Evolutionary conservation across 768 basidiomycete genomes (phyloP).

Genomic region (Lentinula aciculospora): DNA sequence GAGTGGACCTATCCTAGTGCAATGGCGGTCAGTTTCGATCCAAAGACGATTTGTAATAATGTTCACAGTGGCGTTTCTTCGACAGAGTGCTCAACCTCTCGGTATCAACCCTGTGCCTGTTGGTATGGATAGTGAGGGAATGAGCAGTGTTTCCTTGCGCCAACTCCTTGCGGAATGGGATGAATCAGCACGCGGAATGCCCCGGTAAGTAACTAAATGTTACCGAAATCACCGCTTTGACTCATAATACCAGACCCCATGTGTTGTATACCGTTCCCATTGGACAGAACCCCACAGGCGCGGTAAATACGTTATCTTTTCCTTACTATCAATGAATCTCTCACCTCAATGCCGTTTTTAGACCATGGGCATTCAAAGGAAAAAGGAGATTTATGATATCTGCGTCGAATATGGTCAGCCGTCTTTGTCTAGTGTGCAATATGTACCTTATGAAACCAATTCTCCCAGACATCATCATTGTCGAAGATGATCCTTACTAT

Average conservation of each 20-base stretch:
- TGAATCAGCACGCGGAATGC: slow-evolving; percentile 44
- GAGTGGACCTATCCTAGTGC: slow-evolving; percentile 80
- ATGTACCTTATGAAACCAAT: background rate
- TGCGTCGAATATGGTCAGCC: slow-evolving; percentile 70
- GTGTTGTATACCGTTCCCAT: slow-evolving; percentile 73
- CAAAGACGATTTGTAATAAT: slow-evolving; percentile 1
- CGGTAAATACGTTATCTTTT: slow-evolving; percentile 33
- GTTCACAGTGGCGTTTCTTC: background rate
- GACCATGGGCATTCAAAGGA: slow-evolving; percentile 59
- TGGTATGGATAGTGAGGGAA: slow-evolving; percentile 65
- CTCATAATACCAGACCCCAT: slow-evolving; percentile 41
- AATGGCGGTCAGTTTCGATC: slow-evolving; percentile 26
- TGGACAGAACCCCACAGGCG: slow-evolving; percentile 83
- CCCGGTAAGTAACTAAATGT: slow-evolving; percentile 33
- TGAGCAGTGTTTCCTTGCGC: slow-evolving; percentile 58
- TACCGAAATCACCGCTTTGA: background rate
- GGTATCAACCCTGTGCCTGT: slow-evolving; percentile 48
- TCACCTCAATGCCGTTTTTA: slow-evolving; percentile 16
- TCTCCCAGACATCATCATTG: slow-evolving; percentile 59
- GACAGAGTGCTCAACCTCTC: slow-evolving; percentile 18
- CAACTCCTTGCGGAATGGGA: slow-evolving; percentile 64
- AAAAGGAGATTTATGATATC: slow-evolving; percentile 77
- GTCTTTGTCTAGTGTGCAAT: background rate
- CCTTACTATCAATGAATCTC: background rate
- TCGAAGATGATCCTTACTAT: slow-evolving; percentile 80